Evolutionary conservation across 805 yeast genomes (phyloP).

Genomic region (Kregervanrija delftensis): DNA sequence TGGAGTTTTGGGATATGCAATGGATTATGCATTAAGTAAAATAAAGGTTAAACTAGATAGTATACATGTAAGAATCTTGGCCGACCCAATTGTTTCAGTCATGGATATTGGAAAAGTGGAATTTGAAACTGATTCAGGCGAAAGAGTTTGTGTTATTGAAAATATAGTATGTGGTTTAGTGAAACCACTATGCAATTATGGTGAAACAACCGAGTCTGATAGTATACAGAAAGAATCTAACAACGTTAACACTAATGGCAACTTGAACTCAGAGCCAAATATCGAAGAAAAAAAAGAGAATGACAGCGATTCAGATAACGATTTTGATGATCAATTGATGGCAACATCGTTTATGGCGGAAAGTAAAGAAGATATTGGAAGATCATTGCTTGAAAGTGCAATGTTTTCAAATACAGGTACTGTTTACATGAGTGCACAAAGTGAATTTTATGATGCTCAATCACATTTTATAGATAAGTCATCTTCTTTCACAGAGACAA

Average conservation of each 20-base stretch:
- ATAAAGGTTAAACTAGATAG: conserved; percentile 44
- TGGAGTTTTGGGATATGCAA: conserved; percentile 54
- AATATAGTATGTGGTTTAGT: conserved; percentile 36
- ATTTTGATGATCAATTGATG: conserved; percentile 33
- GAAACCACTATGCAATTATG: conserved; percentile 32
- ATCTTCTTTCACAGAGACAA: conserved; percentile 1
- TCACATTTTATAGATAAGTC: conserved; percentile 6
- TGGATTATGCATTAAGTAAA: conserved; percentile 60
- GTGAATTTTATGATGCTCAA: conserved; percentile 33
- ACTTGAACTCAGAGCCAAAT: not conserved
- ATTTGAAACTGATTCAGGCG: conserved; percentile 38
- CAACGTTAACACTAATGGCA: conserved; percentile 2
- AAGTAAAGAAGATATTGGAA: conserved; percentile 24
- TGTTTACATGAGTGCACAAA: conserved; percentile 76
- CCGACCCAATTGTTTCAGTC: conserved; percentile 36
- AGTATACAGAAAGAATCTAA: conserved; percentile 2
- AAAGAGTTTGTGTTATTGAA: conserved; percentile 32
- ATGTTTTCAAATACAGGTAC: conserved; percentile 57
- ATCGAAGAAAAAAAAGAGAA: conserved; percentile 2
- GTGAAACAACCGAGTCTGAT: conserved; percentile 11
- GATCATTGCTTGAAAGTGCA: conserved; percentile 44
- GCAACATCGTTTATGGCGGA: conserved; percentile 27
- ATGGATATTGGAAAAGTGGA: conserved; percentile 26
- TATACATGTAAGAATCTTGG: conserved; percentile 40
- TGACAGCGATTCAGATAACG: conserved; percentile 22